Conservation (phyloP, 345 rosid species). For the Eucalyptus tenuipes region DNA sequence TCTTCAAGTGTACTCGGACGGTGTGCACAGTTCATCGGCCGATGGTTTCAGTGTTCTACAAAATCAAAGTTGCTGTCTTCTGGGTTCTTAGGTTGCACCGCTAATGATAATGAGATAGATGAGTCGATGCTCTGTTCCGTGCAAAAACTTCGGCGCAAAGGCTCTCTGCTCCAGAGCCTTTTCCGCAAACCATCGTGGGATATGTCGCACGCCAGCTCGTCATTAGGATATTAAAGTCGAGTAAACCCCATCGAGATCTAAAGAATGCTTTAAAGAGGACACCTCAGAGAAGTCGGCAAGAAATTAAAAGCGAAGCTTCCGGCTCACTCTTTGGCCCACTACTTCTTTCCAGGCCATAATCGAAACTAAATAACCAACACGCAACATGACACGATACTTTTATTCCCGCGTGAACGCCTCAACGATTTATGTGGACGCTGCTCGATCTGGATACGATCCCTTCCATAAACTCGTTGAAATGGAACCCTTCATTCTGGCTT, state of each 20-base stretch:
- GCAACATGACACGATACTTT: not conserved
- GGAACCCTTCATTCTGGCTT: not conserved
- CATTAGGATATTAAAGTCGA: not conserved
- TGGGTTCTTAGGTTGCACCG: not conserved
- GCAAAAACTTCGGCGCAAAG: not conserved
- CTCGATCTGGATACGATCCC: not conserved
- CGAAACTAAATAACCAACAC: not conserved
- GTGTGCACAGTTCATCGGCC: not conserved
- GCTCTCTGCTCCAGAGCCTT: not conserved
- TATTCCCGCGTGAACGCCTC: not conserved
- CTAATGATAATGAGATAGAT: not conserved
- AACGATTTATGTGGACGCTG: not conserved
- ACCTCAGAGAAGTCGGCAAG: not conserved
- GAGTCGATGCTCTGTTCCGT: not conserved
- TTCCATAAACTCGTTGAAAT: not conserved
- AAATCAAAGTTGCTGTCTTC: not conserved
- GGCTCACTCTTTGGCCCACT: not conserved
- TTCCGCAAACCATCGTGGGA: not conserved
- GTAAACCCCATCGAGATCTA: not conserved
- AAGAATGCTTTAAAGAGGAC: not conserved
- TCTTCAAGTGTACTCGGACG: not conserved
- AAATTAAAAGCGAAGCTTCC: not conserved
- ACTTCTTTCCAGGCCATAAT: not conserved
- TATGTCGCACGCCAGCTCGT: not conserved
- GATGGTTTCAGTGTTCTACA: not conserved